Base-by-base conservation (phyloP, 345 rosid genomes). In the Salix viminalis region DNA sequence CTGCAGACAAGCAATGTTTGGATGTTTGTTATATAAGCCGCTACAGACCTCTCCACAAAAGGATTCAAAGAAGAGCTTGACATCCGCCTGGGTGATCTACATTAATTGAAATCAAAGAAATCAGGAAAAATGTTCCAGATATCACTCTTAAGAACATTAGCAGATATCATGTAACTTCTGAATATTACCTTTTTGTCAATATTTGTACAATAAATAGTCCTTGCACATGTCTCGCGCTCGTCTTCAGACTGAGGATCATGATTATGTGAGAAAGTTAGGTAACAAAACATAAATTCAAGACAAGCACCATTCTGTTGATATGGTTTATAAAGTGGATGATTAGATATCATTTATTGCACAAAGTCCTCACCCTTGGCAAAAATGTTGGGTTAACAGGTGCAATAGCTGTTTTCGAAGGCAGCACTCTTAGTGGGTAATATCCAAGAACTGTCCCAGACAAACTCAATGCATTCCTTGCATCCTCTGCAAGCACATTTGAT, bases 361-460 rank as follows among this genome's bases (percentile, higher is more conserved):
- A 19, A 74, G 69, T 67, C 44, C 91, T 86, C 83, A 94, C 98
- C 89, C 92, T 87, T 11, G 99, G 99, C 86, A 96, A 86, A 77
- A 91, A 96, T 15, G 98, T 92, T 16, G 99, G 99, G 86, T 96
- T 96, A 80, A 96, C 99, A 37, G 99, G 99, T 30, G 99, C 99
- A 73, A 96, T 96, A 11, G 99, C 99, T 23, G 99, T 96, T 89
- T 90, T 96, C 42, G 99, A 96, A 83, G 99, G 98, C 87, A 92
- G 88, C 82, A 96, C 99, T 79, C 84, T 89, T 56, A 96, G 89
- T 46, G 99, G 99, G 83, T 94, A 94, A 83, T 79, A 92, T 34
- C 99, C 98, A 28, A 96, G 97, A 77, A 96, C 84, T 23, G 96
- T 96, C 46, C 98, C 99, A 0, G 97, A 85, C 91, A 96, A 85